Conservation (phyloP, 2,329 filamentous ascomycete genomes). For the Alternaria metachromatica region DNA sequence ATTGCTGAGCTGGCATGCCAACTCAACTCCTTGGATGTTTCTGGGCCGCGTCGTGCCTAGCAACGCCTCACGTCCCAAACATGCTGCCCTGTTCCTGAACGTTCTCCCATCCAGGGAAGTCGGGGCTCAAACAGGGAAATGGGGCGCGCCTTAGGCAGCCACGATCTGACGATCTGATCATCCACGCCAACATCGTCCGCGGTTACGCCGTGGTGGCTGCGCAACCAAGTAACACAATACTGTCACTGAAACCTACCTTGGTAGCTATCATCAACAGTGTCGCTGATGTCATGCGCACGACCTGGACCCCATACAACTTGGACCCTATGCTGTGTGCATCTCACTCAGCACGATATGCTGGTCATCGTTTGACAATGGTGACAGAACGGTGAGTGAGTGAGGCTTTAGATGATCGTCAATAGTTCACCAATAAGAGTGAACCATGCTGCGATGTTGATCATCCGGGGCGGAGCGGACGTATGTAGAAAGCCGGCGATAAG, state of each 20-base stretch:
- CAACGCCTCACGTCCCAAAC: slow-evolving; percentile 5
- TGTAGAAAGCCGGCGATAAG: background rate
- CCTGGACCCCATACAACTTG: background rate
- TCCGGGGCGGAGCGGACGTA: background rate
- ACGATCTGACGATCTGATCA: slow-evolving; percentile 3
- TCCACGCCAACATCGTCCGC: slow-evolving; percentile 1
- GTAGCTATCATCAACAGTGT: background rate
- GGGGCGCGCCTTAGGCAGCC: slow-evolving; percentile 10
- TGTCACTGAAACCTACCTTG: background rate
- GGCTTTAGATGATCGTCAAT: background rate
- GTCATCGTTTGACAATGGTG: background rate
- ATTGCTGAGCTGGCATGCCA: slow-evolving; percentile 21
- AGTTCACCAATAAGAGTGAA: background rate
- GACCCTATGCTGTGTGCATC: background rate
- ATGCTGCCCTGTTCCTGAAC: slow-evolving; percentile 1
- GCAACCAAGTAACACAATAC: background rate
- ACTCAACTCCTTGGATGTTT: slow-evolving; percentile 4
- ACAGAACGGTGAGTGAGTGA: background rate
- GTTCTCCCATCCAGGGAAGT: background rate
- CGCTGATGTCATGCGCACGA: background rate
- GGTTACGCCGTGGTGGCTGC: background rate
- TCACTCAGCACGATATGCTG: background rate
- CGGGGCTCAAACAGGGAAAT: slow-evolving; percentile 18
- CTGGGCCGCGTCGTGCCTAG: slow-evolving; percentile 3
- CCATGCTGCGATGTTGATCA: background rate